Evolutionary conservation across 352 stramenopile genomes (phyloP).

Genomic region (Globisporangium acanthophoron): DNA sequence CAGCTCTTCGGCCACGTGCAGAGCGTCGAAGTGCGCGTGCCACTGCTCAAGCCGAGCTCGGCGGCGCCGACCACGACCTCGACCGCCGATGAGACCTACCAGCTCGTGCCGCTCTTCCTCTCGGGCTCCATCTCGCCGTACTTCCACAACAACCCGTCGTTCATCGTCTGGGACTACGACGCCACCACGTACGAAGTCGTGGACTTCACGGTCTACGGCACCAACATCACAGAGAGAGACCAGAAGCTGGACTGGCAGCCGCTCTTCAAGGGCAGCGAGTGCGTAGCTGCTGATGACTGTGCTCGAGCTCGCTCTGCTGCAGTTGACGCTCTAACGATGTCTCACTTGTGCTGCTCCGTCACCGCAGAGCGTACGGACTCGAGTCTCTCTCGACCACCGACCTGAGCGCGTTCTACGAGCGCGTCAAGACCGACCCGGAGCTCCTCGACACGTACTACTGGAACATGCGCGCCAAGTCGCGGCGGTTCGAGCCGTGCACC

Average conservation of each 20-base stretch:
- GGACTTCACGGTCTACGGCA: conserved; percentile 66
- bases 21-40: conserved; percentile 84
- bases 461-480: conserved; percentile 74
- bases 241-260: conserved; percentile 39
- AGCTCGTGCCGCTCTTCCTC: conserved; percentile 70
- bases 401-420: conserved; percentile 39
- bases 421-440: conserved; percentile 35
- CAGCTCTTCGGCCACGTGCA: conserved; percentile 90
- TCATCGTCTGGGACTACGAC: conserved; percentile 79
- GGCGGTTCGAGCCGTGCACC: conserved; percentile 33
- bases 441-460: conserved; percentile 70
- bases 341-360: background rate
- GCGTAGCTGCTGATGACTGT: background rate
- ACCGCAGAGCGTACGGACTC: conserved; percentile 41
- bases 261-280: conserved; percentile 43
- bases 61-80: conserved; percentile 3
- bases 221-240: conserved; percentile 42
- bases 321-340: background rate
- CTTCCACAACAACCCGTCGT: conserved; percentile 88
- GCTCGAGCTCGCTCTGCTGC: background rate
- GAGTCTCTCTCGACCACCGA: conserved; percentile 34
- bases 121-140: conserved; percentile 78
- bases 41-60: conserved; percentile 11
- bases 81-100: conserved; percentile 5
- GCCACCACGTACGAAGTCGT: conserved; percentile 54